Conservation (phyloP, 768 basidiomycete genomes). For the Lactifluus rugatus region DNA sequence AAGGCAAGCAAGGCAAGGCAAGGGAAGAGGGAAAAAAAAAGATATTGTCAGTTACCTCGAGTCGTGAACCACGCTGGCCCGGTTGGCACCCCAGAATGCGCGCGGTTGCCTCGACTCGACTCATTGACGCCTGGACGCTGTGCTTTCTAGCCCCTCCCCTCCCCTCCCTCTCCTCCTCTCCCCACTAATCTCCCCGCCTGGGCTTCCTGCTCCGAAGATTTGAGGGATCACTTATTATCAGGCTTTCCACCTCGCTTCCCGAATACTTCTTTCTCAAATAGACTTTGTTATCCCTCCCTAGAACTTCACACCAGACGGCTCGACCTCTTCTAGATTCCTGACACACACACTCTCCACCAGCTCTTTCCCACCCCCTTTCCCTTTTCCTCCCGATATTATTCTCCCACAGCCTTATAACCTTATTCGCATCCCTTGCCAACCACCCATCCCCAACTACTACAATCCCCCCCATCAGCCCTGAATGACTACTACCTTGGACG, state of each 20-base stretch:
- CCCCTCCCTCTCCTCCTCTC: not conserved
- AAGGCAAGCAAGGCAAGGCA: no score
- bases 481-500: not conserved
- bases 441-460: not conserved
- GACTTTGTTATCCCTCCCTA: constrained; percentile 9
- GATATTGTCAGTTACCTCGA: no score
- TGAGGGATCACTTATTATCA: not conserved
- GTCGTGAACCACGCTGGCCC: no score
- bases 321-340: constrained; percentile 12
- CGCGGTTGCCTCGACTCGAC: constrained; percentile 10
- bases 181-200: not conserved
- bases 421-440: not conserved
- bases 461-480: not conserved
- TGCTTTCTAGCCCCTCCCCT: not conserved
- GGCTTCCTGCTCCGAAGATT: constrained; percentile 2
- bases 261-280: constrained; percentile 7
- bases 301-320: constrained; percentile 5
- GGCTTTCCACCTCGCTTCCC: constrained; percentile 2
- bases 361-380: not conserved
- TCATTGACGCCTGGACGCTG: constrained; percentile 12
- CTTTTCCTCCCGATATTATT: not conserved
- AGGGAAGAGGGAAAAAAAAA: no score
- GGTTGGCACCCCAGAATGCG: constrained; percentile 7
- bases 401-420: constrained; percentile 3
- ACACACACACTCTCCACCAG: constrained; percentile 2